Evolutionary conservation across 2,329 filamentous ascomycete genomes (phyloP).

Genomic region (Fusarium zealandicum): DNA sequence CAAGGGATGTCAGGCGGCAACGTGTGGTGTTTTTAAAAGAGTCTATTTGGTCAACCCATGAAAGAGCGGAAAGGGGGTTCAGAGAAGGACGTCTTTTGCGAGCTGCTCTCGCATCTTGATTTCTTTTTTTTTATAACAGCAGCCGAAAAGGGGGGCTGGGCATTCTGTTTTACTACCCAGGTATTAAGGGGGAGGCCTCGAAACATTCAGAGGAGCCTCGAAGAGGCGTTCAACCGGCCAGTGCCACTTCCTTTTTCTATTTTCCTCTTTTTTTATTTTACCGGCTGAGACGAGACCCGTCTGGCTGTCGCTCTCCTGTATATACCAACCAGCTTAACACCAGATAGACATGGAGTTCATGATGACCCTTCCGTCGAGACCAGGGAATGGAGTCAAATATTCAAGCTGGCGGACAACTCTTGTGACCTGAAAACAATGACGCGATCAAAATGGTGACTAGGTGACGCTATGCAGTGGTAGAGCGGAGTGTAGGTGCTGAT

Average conservation of each 20-base stretch:
- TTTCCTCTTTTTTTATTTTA: conserved; percentile 13
- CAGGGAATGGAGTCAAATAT: conserved; percentile 10
- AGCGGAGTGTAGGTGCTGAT: conserved; percentile 28
- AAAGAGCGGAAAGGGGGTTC: conserved; percentile 2
- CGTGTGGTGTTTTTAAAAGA: conserved; percentile 10
- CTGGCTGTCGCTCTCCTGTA: conserved; percentile 24
- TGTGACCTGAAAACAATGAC: background rate
- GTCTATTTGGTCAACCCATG: conserved; percentile 15
- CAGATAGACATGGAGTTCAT: conserved; percentile 28
- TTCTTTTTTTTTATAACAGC: background rate
- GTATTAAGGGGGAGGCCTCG: conserved; percentile 15
- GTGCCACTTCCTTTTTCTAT: conserved; percentile 16
- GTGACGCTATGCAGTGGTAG: conserved; percentile 21
- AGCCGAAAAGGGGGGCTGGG: conserved; percentile 7
- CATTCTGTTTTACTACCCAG: conserved; percentile 27
- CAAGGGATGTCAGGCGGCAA: conserved; percentile 3
- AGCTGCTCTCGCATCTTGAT: conserved; percentile 6
- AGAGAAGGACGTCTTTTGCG: background rate
- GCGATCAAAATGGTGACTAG: conserved; percentile 12
- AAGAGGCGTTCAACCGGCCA: conserved; percentile 40
- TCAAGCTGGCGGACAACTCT: background rate
- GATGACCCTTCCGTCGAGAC: conserved; percentile 8
- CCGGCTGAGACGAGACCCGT: background rate
- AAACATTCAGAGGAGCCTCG: conserved; percentile 18
- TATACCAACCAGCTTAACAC: conserved; percentile 23